These are phyloP conservation scores for Kingdonia uniflora DNA, from an alignment of 164 flowering plant genomes.

Conservation along the genomic window DNA sequence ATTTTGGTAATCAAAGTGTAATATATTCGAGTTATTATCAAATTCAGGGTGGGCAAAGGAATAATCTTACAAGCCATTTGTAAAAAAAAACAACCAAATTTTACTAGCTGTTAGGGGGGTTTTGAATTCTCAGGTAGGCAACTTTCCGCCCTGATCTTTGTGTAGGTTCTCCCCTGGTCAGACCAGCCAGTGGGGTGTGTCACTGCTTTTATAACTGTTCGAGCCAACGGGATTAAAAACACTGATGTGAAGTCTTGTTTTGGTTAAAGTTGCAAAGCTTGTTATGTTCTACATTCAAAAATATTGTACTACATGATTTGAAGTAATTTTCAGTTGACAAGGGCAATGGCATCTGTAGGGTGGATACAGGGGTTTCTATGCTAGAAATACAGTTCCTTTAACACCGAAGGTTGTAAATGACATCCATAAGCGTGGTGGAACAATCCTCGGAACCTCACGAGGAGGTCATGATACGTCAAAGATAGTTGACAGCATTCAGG, in stretches of 20 bases:
- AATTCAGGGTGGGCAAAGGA: too few species aligned
- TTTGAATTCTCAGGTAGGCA: too few species aligned
- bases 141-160: too few species aligned
- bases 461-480: conserved; percentile 77
- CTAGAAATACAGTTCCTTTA: conserved; percentile 57
- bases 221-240: neutral
- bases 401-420: conserved; percentile 69
- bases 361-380: conserved; percentile 87
- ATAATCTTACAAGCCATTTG: too few species aligned
- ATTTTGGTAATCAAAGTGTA: too few species aligned
- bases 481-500: conserved; percentile 88
- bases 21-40: too few species aligned
- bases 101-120: too few species aligned
- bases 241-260: neutral
- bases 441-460: conserved; percentile 73
- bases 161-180: too few species aligned
- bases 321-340: conserved; percentile 4
- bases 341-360: conserved; percentile 40
- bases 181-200: too few species aligned
- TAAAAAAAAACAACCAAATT: too few species aligned
- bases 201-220: neutral
- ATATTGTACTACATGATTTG: neutral
- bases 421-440: conserved; percentile 89
- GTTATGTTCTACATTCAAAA: neutral
- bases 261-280: neutral